Conservation (phyloP, 371 early-diverging fungal genomes). For the Cokeromyces recurvatus region DNA sequence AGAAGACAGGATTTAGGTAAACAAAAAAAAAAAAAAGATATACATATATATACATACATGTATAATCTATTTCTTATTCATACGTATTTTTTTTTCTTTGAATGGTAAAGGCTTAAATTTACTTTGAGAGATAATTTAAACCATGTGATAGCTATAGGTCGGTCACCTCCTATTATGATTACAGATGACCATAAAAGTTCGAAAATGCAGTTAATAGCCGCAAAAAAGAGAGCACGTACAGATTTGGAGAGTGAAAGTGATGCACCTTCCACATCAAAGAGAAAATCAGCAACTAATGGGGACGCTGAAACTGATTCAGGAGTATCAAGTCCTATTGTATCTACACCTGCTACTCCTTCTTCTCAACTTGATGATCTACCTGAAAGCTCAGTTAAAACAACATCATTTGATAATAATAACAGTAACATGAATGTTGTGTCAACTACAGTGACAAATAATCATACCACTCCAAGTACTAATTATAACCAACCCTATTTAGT, state of each 20-base stretch:
- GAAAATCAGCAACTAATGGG: background rate
- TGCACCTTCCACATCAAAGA: conserved; percentile 9
- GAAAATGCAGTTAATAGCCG: conserved; percentile 33
- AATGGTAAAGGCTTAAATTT: conserved; percentile 51
- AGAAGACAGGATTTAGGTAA: conserved; percentile 83
- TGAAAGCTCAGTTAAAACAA: too few relatives aligned
- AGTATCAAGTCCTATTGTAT: conserved; percentile 39
- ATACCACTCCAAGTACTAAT: background rate
- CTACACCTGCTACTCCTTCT: conserved; percentile 45
- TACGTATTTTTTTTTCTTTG: conserved; percentile 4
- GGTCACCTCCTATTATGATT: conserved; percentile 82
- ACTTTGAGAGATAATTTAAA: conserved; percentile 55
- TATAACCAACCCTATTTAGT: background rate
- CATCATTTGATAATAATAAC: conserved; percentile 3
- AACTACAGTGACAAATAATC: background rate
- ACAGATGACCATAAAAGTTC: conserved; percentile 87
- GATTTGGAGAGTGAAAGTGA: conserved; percentile 36
- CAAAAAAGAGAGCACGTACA: conserved; percentile 31
- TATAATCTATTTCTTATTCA: too few relatives aligned
- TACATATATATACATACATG: background rate
- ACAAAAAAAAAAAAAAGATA: background rate
- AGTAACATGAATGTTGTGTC: too few relatives aligned
- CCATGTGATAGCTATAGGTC: conserved; percentile 62
- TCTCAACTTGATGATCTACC: conserved; percentile 32
- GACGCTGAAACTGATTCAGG: conserved; percentile 39